Evolutionary conservation across 139 green algal genomes (phyloP), one percentile per base, ranked within the genome.

Genomic region (Chlamydomonas sp.): DNA sequence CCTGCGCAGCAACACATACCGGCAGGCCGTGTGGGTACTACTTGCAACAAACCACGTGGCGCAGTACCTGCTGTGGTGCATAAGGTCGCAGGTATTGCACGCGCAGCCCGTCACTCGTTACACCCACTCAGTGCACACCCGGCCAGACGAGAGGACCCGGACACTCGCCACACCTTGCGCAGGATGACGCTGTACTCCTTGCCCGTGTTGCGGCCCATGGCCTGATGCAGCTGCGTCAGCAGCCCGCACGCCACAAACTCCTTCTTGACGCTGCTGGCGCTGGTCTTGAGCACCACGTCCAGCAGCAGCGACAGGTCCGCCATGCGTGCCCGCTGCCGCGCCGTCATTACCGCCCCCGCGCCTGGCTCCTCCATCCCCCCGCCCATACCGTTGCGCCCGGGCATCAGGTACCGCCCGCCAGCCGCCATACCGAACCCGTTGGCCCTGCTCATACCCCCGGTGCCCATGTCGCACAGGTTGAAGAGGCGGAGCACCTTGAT

Each of bases 401-500:
- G 82, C 78, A 66, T 80, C 9, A 75, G 75, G 80, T 83, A 85
- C 66, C 63, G 77, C 17, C 83, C 66, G 64, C 84, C 84, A 5
- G 75, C 84, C 3, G 79, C 86, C 1, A 71, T 17, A 2, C 80
- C 69, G 57, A 76, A 76, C 60, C 85, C 85, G n/a, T 85, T 85
- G 78, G 2, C 58, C 5, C 63, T 20, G 18, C 68, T 61, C 9
- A 62, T 18, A 75, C 7, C 87, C 60, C 59, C 80, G 68, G 76
- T 69, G 73, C 85, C 93, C 20, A 98, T 94, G 90, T 98, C 96
- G 83, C 96, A 98, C 15, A 98, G 90, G 92, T 98, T 98, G 94
- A 98, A 98, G 86, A 98, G 92, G 66, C 96, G 95, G 77, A 98
- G 92, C 82, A 96, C 92, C 90, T 95, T 96, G 90, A 97, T 90